Base-by-base conservation (phyloP, 495 filamentous ascomycete genomes). In the Chaetomidium leptoderma region DNA sequence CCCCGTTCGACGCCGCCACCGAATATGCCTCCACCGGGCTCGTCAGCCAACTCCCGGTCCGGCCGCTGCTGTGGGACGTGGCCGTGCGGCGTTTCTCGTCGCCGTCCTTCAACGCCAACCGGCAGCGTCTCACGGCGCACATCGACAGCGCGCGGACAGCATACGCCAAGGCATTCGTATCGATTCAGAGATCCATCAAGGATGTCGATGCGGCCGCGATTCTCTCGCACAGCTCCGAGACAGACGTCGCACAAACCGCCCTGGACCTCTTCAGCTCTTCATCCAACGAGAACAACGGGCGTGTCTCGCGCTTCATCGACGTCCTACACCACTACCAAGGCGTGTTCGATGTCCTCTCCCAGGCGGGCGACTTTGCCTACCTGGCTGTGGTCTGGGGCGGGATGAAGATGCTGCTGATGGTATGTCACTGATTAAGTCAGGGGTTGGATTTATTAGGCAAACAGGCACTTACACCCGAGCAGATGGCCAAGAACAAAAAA, bases 331-430 rank as follows among this genome's bases (percentile, higher is more conserved):
- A 61, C 14, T 61, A 61, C 26, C 48, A 43, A 19, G 60, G 60
- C 26, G 60, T 58, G 4, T 62, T 62, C 42, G 55, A 58, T 9
- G 60, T 58, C 8, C 36, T 62, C 26, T 55, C 46, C 2, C 60
- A 62, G 43, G 50, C 55, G 4, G 49, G 49, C 17, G 57, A 63
- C 26, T 58, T 59, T 53, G 36, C 29, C 26, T 60, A 50, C 44
- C 39, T 63, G 40, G 53, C 61, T 10, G 33, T 63, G 6, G 45
- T 63, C 33, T 63, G 61, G 61, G 61, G 61, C 3, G 52, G 55
- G 13, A 58, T 62, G 55, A 62, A 52, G 53, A 43, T 61, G n/a
- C n/a, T 56, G 33, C 32, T 61, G 24, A 57, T 57, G 27, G 57
- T 59, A 32, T 19, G 57, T 30, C 3, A 0, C 17, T 3, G 7